Percentiles rank a stretch among this genome's conserved stretches.
Conservation (phyloP, 2,329 filamentous ascomycete genomes). For the Hypoxylon sp. region DNA sequence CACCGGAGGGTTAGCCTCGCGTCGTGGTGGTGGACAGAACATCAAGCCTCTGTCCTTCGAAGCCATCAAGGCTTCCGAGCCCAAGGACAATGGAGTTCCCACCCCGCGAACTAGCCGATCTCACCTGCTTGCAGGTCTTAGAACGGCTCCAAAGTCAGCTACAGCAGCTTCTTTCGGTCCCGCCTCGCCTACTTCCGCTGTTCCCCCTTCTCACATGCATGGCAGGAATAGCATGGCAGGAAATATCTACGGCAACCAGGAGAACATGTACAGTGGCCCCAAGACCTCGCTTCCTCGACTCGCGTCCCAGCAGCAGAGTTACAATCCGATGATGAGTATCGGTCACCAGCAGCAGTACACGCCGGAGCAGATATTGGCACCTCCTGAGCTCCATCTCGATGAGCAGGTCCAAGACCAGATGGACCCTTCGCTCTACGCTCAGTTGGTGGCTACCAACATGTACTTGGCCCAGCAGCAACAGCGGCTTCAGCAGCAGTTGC, state of each 20-base stretch:
- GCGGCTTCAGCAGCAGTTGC: conserved; percentile 91
- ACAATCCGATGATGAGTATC: conserved; percentile 47
- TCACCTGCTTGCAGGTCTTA: conserved; percentile 90
- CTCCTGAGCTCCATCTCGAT: conserved; percentile 82
- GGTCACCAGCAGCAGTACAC: conserved; percentile 72
- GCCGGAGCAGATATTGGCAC: conserved; percentile 89
- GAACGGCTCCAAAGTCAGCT: conserved; percentile 91
- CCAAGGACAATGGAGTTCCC: conserved; percentile 75
- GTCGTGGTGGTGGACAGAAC: conserved; percentile 83
- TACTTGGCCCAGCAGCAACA: conserved; percentile 96
- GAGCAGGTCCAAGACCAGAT: conserved; percentile 78
- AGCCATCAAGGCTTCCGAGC: conserved; percentile 75
- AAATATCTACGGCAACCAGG: conserved; percentile 61
- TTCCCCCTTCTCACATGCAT: conserved; percentile 54
- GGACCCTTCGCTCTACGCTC: conserved; percentile 88
- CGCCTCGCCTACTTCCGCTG: conserved; percentile 60
- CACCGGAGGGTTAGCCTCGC: conserved; percentile 83
- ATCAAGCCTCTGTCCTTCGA: conserved; percentile 91
- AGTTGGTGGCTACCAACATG: conserved; percentile 90
- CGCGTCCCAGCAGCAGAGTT: conserved; percentile 51
- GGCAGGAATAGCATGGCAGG: conserved; percentile 60
- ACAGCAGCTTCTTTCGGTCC: conserved; percentile 79
- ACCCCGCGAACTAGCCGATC: conserved; percentile 95
- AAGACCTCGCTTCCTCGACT: conserved; percentile 68
- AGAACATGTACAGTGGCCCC: conserved; percentile 62